Percentiles rank a stretch among this genome's conserved stretches.
These are phyloP conservation scores for Pseudozyma tsukubaensis DNA, from an alignment of 1,284 basidiomycete genomes.

Conservation along the genomic window DNA sequence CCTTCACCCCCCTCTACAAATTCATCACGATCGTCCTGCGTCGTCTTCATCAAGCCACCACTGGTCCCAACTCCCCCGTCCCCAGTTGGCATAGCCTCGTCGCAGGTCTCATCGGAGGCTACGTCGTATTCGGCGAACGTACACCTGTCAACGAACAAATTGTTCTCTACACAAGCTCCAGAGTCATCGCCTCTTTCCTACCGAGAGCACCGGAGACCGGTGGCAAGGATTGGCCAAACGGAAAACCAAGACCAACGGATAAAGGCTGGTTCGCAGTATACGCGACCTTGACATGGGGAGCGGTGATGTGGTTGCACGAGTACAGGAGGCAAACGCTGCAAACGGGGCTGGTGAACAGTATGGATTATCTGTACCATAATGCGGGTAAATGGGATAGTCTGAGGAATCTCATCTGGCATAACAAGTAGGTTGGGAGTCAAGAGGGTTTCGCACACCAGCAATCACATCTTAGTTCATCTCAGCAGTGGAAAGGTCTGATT, in stretches of 20 bases:
- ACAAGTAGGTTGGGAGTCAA: slow-evolving; percentile 46
- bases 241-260: slow-evolving; percentile 70
- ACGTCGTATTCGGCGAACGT: slow-evolving; percentile 90
- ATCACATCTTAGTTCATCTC: background rate
- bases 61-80: slow-evolving; percentile 78
- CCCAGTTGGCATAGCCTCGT: slow-evolving; percentile 82
- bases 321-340: slow-evolving; percentile 87
- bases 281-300: slow-evolving; percentile 90
- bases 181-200: slow-evolving; percentile 63
- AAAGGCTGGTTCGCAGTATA: slow-evolving; percentile 85
- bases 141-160: slow-evolving; percentile 99
- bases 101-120: slow-evolving; percentile 91
- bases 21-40: slow-evolving; percentile 82
- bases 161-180: slow-evolving; percentile 79
- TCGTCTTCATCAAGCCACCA: slow-evolving; percentile 74
- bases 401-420: slow-evolving; percentile 68
- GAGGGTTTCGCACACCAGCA: background rate
- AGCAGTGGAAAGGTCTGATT: background rate
- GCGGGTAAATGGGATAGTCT: slow-evolving; percentile 67
- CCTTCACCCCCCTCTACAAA: slow-evolving; percentile 96
- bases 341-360: slow-evolving; percentile 80
- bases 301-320: slow-evolving; percentile 96
- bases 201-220: slow-evolving; percentile 57
- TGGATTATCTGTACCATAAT: slow-evolving; percentile 70
- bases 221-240: slow-evolving; percentile 53